phyloP scores from a whole-genome alignment of 73 alveolate genomes.

The Tetrahymena borealis region DNA sequence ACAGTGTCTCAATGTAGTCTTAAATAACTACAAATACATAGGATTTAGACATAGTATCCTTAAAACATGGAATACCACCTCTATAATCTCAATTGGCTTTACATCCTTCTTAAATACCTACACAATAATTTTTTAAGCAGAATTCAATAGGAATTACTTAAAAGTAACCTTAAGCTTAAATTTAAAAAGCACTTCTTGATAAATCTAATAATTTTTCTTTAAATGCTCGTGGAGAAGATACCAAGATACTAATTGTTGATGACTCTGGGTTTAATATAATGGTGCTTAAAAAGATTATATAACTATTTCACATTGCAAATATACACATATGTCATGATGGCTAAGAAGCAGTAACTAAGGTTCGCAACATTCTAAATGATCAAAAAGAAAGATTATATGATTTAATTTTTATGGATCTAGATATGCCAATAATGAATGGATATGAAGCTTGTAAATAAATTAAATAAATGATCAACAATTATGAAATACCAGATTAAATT shows the following conservation, averaged over 20 bases:
- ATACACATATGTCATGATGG: neutral
- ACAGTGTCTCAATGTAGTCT: neutral
- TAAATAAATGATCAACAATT: neutral
- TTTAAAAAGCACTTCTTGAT: neutral
- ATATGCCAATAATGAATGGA: neutral
- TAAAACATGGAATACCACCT: too few species aligned
- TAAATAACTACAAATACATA: neutral
- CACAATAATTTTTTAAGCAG: neutral
- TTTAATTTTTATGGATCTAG: neutral
- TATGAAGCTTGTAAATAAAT: neutral
- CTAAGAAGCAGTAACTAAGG: neutral
- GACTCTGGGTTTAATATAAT: neutral
- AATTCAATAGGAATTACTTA: neutral
- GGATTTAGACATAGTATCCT: neutral
- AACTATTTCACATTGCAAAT: neutral
- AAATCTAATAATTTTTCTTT: neutral
- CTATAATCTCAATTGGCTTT: neutral
- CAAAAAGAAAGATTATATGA: neutral
- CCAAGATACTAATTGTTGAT: neutral
- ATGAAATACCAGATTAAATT: neutral
- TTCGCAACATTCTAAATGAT: neutral
- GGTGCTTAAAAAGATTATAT: neutral
- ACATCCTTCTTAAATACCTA: neutral
- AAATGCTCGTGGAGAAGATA: neutral
- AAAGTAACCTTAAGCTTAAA: neutral